Evolutionary conservation across 768 basidiomycete genomes (phyloP), one percentile per base, ranked within the genome.

Genomic region (Ephemerocybe angulata): DNA sequence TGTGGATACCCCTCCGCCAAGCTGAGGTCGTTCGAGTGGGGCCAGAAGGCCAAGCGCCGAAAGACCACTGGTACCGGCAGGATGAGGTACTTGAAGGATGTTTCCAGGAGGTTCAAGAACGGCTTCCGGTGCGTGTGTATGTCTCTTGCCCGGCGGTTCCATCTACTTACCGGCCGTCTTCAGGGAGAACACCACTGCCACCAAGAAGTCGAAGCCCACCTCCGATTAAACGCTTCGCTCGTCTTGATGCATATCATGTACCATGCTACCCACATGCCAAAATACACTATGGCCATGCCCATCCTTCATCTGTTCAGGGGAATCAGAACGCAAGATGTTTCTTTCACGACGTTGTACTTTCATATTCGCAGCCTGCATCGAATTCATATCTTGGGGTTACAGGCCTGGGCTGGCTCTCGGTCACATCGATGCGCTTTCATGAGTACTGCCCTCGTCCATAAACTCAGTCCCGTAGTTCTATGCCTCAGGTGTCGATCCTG

Each of bases 31-130:
- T 98, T 86, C 75, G 90, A 98, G 76, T 98, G 97, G 97, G 93
- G 94, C 62, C 82, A 86, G 71, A 99, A 99, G 84, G 97, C 97
- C 52, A 98, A 98, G 86, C 88, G 97, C 76, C 88, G 96, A 86
- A 97, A 96, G 87, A 98, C 96, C 46, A 98, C 97, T 56, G 97
- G 97, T 57, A 95, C 96, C 61, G 96, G 96, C 62, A 83, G 95
- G 68, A 97, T 97, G 94, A 77, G 80, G 57, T 86, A 93, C 83
- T 82, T 98, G 74, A 97, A 94, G 82, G 73, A 80, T 51, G 96
- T 98, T 40, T 86, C 88, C 65, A 85, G 95, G 70, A 84, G 93
- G 63, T 98, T 98, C 88, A 98, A 98, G 87, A 98, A 97, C 70
- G 93, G 96, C 53, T 98, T 96, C 86, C 85, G 89, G 92, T 90